Percentiles rank a stretch among this genome's conserved stretches.
These are phyloP conservation scores for Lepidium aucheri DNA, from an alignment of 345 rosid species.

Conservation along the genomic window DNA sequence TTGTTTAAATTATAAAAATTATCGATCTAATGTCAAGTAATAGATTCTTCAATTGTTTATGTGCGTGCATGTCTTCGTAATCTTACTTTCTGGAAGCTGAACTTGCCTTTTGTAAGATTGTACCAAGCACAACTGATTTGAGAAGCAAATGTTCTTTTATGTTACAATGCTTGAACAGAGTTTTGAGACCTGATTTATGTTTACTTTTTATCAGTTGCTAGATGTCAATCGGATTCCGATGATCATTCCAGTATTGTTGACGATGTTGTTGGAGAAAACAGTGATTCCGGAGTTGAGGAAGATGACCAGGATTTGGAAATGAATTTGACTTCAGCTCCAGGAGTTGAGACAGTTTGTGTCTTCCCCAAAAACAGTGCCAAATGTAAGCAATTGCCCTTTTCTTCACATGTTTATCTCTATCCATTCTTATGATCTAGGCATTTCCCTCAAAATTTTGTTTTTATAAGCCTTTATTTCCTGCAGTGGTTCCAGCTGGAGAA, in stretches of 20 bases:
- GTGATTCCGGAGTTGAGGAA: slow-evolving; percentile 42
- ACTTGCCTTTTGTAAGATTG: background rate
- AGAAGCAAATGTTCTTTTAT: background rate
- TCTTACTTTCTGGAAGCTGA: background rate
- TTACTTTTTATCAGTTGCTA: slow-evolving; percentile 42
- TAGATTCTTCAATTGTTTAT: background rate
- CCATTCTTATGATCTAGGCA: background rate
- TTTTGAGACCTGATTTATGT: slow-evolving; percentile 1
- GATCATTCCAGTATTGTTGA: slow-evolving; percentile 43
- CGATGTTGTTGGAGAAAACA: slow-evolving; percentile 25
- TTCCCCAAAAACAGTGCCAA: slow-evolving; percentile 82
- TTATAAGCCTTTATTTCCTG: slow-evolving; percentile 1
- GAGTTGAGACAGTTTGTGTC: slow-evolving; percentile 58
- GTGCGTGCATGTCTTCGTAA: background rate
- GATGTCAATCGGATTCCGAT: slow-evolving; percentile 46
- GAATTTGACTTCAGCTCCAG: slow-evolving; percentile 55
- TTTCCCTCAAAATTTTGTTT: background rate
- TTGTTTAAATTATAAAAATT: background rate
- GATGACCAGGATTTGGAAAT: slow-evolving; percentile 59
- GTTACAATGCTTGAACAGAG: background rate
- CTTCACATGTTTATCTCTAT: background rate
- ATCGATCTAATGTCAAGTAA: background rate
- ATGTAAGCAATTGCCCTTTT: slow-evolving; percentile 30
- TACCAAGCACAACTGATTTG: background rate
- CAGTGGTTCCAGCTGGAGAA: slow-evolving; percentile 89